Evolutionary conservation across 257 asterid species (phyloP).

Genomic region (Jacaranda mimosifolia): DNA sequence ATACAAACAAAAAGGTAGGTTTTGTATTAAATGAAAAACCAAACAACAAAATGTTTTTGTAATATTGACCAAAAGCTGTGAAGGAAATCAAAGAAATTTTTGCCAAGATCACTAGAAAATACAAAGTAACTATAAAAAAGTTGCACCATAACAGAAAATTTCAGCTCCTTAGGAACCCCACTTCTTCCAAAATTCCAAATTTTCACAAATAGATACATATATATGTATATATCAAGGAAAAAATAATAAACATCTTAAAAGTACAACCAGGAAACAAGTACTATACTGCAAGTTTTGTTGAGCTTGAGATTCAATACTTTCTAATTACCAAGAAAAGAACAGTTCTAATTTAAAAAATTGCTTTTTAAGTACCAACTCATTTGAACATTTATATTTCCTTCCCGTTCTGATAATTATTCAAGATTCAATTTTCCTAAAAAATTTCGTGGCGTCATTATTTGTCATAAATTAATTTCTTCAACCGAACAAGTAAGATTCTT

Average conservation of each 20-base stretch:
- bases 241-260: not conserved
- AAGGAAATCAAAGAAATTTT: slow-evolving; percentile 4
- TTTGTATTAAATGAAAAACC: not conserved
- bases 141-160: not conserved
- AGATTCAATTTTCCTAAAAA: not conserved
- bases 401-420: not conserved
- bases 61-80: not conserved
- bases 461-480: not conserved
- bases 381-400: not conserved
- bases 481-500: not conserved
- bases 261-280: not conserved
- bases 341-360: not conserved
- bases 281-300: not conserved
- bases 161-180: not conserved
- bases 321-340: not conserved
- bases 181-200: not conserved
- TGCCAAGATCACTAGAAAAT: not conserved
- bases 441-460: not conserved
- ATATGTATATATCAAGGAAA: not conserved
- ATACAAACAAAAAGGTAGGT: not conserved
- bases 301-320: not conserved
- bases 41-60: not conserved
- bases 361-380: slow-evolving; percentile 2
- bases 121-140: not conserved
- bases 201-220: not conserved